A percentile compares a stretch with the other conserved stretches of the same genome.
Evolutionary conservation across 768 basidiomycete genomes (phyloP).

Genomic region (Lactarius vividus): DNA sequence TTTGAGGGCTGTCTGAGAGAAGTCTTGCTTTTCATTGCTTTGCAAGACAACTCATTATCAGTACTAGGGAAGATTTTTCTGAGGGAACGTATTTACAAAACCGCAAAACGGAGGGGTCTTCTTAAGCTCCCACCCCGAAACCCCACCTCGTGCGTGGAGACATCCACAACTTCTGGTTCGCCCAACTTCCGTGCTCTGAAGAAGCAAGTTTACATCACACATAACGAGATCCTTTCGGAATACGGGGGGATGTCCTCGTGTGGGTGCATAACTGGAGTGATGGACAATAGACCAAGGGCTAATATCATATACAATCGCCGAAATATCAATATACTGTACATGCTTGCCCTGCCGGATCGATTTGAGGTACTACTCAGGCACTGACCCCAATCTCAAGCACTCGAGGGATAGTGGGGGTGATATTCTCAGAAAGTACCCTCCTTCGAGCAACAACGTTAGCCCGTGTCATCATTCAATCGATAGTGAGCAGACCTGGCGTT

Average conservation of each 20-base stretch:
- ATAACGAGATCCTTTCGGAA: background rate
- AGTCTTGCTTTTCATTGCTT: background rate
- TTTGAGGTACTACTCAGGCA: background rate
- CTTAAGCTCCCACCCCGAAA: too few relatives aligned
- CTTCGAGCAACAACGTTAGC: conserved; percentile 14
- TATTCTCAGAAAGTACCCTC: conserved; percentile 8
- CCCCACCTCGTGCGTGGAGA: conserved; percentile 6
- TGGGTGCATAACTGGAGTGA: too few relatives aligned
- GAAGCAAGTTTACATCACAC: background rate
- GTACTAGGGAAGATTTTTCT: background rate
- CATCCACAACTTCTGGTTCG: conserved; percentile 16
- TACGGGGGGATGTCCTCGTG: background rate
- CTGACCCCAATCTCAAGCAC: background rate
- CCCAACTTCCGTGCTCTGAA: conserved; percentile 20
- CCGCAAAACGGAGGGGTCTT: too few relatives aligned
- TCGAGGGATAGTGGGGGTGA: background rate
- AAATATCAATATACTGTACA: background rate
- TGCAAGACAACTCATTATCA: background rate
- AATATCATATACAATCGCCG: background rate
- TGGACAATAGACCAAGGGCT: background rate
- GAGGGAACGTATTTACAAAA: background rate
- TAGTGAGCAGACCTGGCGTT: conserved; percentile 23
- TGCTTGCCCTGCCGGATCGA: background rate
- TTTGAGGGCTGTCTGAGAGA: conserved; percentile 11
- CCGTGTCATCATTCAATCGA: background rate